Base-by-base conservation (phyloP, 768 basidiomycete genomes). In the Suillus decipiens region DNA sequence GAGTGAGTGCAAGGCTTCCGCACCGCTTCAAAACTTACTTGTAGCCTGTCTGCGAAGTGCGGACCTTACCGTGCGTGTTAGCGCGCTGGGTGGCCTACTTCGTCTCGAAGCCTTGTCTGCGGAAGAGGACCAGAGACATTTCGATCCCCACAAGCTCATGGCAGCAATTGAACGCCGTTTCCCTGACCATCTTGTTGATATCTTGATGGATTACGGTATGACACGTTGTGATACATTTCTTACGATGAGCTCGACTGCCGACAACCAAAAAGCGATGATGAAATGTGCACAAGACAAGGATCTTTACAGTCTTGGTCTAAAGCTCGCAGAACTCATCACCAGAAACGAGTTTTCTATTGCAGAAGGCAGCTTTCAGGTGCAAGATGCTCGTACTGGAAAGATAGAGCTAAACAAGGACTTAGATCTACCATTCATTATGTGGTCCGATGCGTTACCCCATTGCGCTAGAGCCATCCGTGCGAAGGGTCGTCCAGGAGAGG, bases 401-500 rank as follows among this genome's bases (percentile, higher is more conserved):
- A 50, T 71, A n/a, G 81, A 83, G 63, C 69, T 70, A 2, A 70
- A 77, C 31, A 57, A 36, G 36, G 79, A 81, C 60, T 45, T 81
- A 15, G 87, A 86, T 1, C 74, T 90, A 15, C 87, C 87, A 1
- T 89, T 90, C 75, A 80, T 64, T 33, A 78, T 78, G 74, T 90
- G 83, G 82, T 67, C 75, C 8, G 87, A 89, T 65, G 75, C 87
- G 0, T 74, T 90, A 6, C 87, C 88, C 5, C 74, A 79, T 22
- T 87, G 86, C 68, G 87, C 88, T 10, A 77, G 77, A 33, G 86
- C 82, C 33, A 81, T 89, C 43, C 81, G 86, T 10, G 74, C 69
- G 41, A 76, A 73, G 60, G 78, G 77, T n/a, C 73, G 71, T 14
- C 69, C 78, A 0, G 67, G 67, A 6, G 84, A 88, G 61, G 71